Percentiles rank a stretch among this genome's conserved stretches.
Conservation (phyloP, 768 basidiomycete species). For the Pisolithus microcarpus region DNA sequence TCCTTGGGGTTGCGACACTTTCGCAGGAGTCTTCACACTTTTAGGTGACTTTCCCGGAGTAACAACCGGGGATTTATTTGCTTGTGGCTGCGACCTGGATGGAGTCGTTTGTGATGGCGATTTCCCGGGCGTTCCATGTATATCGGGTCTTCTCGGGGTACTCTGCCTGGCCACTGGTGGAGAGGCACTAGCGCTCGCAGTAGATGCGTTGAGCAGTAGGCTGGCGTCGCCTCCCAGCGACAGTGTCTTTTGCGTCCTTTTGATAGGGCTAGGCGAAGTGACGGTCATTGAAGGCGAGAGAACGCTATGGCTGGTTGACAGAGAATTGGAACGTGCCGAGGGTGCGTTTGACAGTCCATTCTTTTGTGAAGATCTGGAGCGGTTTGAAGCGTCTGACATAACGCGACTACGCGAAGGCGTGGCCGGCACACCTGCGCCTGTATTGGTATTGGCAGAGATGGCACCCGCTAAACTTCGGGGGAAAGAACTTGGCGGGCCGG, state of each 20-base stretch:
- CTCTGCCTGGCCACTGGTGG: constrained; percentile 9
- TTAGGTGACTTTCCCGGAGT: constrained; percentile 21
- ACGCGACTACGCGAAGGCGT: constrained; percentile 37
- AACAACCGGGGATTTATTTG: constrained; percentile 13
- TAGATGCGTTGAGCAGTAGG: constrained; percentile 16
- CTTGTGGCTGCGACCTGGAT: constrained; percentile 10
- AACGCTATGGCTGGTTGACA: constrained; percentile 14
- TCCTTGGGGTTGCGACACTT: constrained; percentile 13
- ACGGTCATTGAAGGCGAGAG: constrained; percentile 33
- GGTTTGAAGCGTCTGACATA: constrained; percentile 34
- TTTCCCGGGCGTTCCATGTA: constrained; percentile 12
- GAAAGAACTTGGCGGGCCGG: constrained; percentile 24
- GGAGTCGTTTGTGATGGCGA: constrained; percentile 14
- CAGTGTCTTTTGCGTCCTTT: constrained; percentile 19
- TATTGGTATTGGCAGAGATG: constrained; percentile 11
- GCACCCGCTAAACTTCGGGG: constrained; percentile 11
- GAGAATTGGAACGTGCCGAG: constrained; percentile 19
- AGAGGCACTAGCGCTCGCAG: constrained; percentile 3
- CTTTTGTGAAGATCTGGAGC: constrained; percentile 17
- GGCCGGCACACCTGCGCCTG: constrained; percentile 20
- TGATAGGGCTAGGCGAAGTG: constrained; percentile 35
- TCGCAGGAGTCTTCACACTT: constrained; percentile 15
- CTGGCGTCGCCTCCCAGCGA: constrained; percentile 15
- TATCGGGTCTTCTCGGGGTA: constrained; percentile 9
- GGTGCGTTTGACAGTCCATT: constrained; percentile 13